Evolutionary conservation across 768 basidiomycete species (phyloP), one percentile per base, ranked within the genome.

Genomic region (Tricholoma terreum): DNA sequence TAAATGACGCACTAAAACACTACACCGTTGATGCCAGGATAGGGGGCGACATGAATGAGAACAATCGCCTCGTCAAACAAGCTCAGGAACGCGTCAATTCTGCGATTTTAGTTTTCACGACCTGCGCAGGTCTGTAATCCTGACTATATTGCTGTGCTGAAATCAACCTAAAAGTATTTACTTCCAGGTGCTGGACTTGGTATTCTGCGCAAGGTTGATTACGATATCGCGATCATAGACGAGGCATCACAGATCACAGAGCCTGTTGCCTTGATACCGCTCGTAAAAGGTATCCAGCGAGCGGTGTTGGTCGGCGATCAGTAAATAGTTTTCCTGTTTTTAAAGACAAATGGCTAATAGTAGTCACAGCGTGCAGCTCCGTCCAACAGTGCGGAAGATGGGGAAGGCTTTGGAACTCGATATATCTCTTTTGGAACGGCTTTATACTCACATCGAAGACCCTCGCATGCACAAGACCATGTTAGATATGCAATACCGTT

Each of bases 211-310:
- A 80, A 84, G 62, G 66, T 73, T 14, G 72, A 84, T 55, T 88
- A 87, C 61, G 81, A 82, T 38, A 80, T 83, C 19, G 84, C 81
- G 0, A 70, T 88, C 45, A 84, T 88, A 40, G 87, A 89, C 63
- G 85, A 88, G 61, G 86, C 86, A 0, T 87, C 85, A 0, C 86
- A 87, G 64, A 80, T 88, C 8, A 87, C 85, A 0, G 87, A 89
- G 60, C 83, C 85, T 2, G 79, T 78, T 50, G 80, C 85, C 0
- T 72, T 88, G 34, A 86, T 88, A 31, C 85, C 87, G 0, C 72
- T 89, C 3, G 84, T 86, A 9, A 88, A 88, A 64, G 86, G 84
- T 2, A 79, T 82, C 43, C 68, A 71, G 49, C 71, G 77, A 49
- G 85, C 82, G 0, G 77, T 87, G 5, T 70, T 89, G 11, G 86